Evolutionary conservation across 2,329 filamentous ascomycete genomes (phyloP).

Genomic region (Penicillium sp.): DNA sequence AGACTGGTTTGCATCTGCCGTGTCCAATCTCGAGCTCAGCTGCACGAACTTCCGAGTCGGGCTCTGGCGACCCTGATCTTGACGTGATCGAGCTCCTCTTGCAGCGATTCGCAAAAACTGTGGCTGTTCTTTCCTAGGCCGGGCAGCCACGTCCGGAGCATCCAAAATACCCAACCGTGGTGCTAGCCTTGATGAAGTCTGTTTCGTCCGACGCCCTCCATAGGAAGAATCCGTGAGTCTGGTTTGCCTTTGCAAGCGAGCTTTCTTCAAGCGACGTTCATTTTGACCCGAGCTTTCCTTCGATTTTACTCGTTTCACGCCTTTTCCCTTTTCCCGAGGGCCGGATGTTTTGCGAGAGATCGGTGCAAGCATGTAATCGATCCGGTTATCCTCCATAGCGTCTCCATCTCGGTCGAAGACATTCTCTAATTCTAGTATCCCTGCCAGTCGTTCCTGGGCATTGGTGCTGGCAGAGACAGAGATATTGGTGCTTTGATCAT

Average conservation of each 20-base stretch:
- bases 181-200: slow-evolving; percentile 21
- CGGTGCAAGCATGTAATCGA: slow-evolving; percentile 47
- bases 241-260: slow-evolving; percentile 39
- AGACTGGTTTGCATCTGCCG: slow-evolving; percentile 55
- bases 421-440: slow-evolving; percentile 28
- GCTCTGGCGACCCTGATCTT: slow-evolving; percentile 55
- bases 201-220: slow-evolving; percentile 28
- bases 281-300: slow-evolving; percentile 23
- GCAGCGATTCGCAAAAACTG: slow-evolving; percentile 61
- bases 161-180: slow-evolving; percentile 57
- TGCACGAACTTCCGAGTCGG: slow-evolving; percentile 57
- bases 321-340: slow-evolving; percentile 12
- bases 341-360: slow-evolving; percentile 28
- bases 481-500: background rate
- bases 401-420: slow-evolving; percentile 37
- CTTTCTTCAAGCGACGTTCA: slow-evolving; percentile 24
- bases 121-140: slow-evolving; percentile 44
- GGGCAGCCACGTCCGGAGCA: slow-evolving; percentile 42
- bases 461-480: slow-evolving; percentile 11
- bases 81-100: slow-evolving; percentile 53
- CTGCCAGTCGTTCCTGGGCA: slow-evolving; percentile 19
- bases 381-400: slow-evolving; percentile 47
- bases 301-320: slow-evolving; percentile 19
- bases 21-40: slow-evolving; percentile 57
- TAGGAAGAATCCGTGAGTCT: slow-evolving; percentile 41